Evolutionary conservation across 1,284 basidiomycete species (phyloP).

Genomic region (Peniophora sp.): DNA sequence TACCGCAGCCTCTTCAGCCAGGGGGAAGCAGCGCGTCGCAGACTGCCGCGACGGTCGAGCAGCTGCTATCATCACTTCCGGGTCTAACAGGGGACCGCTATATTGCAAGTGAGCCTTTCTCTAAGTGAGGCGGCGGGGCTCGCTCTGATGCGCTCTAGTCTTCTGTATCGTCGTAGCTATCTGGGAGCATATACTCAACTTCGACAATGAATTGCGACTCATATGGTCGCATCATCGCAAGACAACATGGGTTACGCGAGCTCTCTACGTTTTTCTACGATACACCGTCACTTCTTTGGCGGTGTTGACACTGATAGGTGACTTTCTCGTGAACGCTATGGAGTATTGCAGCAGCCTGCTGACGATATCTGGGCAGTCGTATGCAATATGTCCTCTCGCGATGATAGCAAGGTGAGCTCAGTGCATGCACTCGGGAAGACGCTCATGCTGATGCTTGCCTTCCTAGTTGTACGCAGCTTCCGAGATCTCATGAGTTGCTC

Average conservation of each 20-base stretch:
- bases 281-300: neutral
- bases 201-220: neutral
- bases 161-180: neutral
- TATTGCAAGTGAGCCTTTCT: too few relatives aligned
- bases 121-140: too few relatives aligned
- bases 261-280: neutral
- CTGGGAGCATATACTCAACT: neutral
- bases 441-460: neutral
- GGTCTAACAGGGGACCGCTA: too few relatives aligned
- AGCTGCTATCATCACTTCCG: too few relatives aligned
- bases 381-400: neutral
- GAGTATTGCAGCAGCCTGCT: neutral
- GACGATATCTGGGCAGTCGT: neutral
- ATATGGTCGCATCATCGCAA: neutral
- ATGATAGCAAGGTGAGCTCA: too few relatives aligned
- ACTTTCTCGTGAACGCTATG: neutral
- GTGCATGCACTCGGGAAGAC: neutral
- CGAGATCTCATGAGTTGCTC: neutral
- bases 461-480: too few relatives aligned
- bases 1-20: too few relatives aligned
- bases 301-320: neutral
- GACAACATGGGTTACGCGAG: neutral
- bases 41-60: too few relatives aligned
- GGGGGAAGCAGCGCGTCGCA: too few relatives aligned
- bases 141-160: neutral